Percentiles rank a stretch among this genome's conserved stretches.
Evolutionary conservation across 805 yeast species (phyloP).

Genomic region (Kazachstania martiniae): DNA sequence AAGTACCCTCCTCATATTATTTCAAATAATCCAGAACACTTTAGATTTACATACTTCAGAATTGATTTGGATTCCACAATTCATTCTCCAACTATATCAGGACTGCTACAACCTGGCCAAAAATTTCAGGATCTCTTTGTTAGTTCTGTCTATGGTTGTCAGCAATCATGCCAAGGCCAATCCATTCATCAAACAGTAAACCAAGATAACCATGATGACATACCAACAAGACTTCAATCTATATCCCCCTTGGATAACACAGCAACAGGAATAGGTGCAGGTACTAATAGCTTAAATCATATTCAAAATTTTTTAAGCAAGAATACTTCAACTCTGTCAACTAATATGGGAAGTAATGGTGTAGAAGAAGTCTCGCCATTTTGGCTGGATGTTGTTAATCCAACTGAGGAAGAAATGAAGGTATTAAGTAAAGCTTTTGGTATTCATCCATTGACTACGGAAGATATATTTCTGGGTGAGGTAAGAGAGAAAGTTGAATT

Average conservation of each 20-base stretch:
- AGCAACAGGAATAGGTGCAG: neutral
- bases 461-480: conserved; percentile 87
- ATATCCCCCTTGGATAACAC: conserved; percentile 4
- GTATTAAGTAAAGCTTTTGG: conserved; percentile 83
- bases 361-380: conserved; percentile 49
- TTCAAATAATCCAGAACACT: conserved; percentile 40
- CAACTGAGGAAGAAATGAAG: conserved; percentile 95
- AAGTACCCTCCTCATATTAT: conserved; percentile 37
- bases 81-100: conserved; percentile 82
- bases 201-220: neutral
- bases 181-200: neutral
- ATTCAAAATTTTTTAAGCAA: conserved; percentile 5
- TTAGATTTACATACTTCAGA: conserved; percentile 84
- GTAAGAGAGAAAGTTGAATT: conserved; percentile 92
- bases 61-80: conserved; percentile 83
- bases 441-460: conserved; percentile 92
- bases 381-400: conserved; percentile 89
- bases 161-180: neutral
- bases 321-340: conserved; percentile 7
- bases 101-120: conserved; percentile 54
- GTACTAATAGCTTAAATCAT: neutral
- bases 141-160: conserved; percentile 28
- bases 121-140: conserved; percentile 54
- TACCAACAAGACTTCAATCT: conserved; percentile 3
- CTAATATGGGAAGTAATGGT: conserved; percentile 1